Evolutionary conservation across 2,329 filamentous ascomycete genomes (phyloP), one percentile per base, ranked within the genome.

Genomic region (Aspergillus viridinutans): DNA sequence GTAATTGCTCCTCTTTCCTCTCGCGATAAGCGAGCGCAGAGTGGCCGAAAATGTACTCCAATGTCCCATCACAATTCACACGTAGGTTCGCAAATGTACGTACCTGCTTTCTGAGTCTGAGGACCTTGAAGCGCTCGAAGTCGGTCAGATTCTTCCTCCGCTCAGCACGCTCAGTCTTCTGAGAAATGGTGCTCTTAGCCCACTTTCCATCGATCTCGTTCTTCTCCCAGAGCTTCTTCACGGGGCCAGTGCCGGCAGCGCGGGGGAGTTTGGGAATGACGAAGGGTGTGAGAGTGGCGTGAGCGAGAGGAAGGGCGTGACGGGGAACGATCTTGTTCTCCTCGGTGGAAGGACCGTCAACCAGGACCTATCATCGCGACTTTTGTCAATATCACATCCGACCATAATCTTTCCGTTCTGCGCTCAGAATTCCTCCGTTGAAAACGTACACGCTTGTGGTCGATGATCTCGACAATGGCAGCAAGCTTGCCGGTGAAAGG

Each of bases 61-160:
- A 23, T 14, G 21, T 26, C 12, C 43, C 43, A 47, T 47, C 21
- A 25, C 10, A 20, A 26, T 47, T 47, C 12, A 17, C 21, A 10
- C 20, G 5, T 25, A 47, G 9, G 25, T 23, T 20, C 20, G 20
- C 21, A 23, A 20, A 47, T 47, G 43, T 12, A 82, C 84, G 69
- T 77, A 92, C 90, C 89, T 97, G 92, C 88, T 99, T 99, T 89
- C 93, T 95, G 82, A 97, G 85, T 81, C 93, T 89, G 87, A 97
- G 85, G 74, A 97, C 94, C 90, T 99, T 97, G 91, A 97, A 99
- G 80, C 94, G 89, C 85, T 99, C 94, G 78, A 99, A 99, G 86
- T 99, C 94, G 81, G 88, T 95, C 69, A 99, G 85, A 74, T 86
- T 86, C 83, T 89, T 89, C 85, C 94, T 90, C 83, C 90, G 89